Evolutionary conservation across 768 basidiomycete species (phyloP).

Genomic region (Termitomyces sp.): DNA sequence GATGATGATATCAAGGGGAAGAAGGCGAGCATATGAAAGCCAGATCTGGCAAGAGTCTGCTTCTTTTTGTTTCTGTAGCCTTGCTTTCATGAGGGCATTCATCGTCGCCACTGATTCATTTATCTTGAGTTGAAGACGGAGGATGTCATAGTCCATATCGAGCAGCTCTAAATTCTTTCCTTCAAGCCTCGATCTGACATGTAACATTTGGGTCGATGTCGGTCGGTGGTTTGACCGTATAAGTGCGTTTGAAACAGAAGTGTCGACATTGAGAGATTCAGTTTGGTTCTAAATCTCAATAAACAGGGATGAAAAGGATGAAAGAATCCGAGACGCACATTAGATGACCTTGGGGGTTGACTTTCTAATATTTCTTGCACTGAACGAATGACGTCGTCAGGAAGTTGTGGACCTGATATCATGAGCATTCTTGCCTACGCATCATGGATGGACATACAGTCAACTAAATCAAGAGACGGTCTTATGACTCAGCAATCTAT

Average conservation of each 20-base stretch:
- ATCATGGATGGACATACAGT: not conserved
- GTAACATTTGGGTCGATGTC: not conserved
- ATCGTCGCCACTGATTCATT: not conserved
- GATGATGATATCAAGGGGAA: not conserved
- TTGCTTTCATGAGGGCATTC: not conserved
- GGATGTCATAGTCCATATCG: not conserved
- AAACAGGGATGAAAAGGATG: not conserved
- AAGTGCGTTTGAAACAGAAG: not conserved
- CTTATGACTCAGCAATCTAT: not conserved
- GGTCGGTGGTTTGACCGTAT: not conserved
- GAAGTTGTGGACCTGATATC: not conserved
- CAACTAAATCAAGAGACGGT: not conserved
- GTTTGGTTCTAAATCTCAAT: not conserved
- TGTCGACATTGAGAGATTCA: not conserved
- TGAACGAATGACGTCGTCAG: not conserved
- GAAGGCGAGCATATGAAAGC: not conserved
- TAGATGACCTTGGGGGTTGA: not conserved
- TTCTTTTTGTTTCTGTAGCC: not conserved
- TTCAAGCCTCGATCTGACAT: not conserved
- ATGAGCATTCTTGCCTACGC: not conserved
- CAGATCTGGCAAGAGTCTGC: not conserved
- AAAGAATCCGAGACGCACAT: not conserved
- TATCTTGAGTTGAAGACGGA: constrained; percentile 4
- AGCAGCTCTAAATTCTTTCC: not conserved
- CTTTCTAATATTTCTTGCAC: not conserved